Percentiles rank a stretch among this genome's conserved stretches.
Evolutionary conservation across 1,284 basidiomycete genomes (phyloP).

Genomic region (Neonothopanus nambi): DNA sequence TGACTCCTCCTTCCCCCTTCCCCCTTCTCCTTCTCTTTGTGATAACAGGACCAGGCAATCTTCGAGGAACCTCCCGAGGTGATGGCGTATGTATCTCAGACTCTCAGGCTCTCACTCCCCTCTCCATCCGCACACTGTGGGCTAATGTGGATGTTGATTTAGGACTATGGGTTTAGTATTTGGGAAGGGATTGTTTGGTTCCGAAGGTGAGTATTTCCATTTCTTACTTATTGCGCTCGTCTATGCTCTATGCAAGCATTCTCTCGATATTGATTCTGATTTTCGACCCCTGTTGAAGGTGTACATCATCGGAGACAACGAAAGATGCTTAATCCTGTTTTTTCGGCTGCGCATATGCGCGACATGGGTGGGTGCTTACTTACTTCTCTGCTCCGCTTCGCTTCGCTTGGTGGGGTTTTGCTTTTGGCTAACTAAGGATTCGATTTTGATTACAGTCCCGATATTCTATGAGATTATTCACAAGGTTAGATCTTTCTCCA

Average conservation of each 20-base stretch:
- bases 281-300: not conserved
- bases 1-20: too few relatives aligned
- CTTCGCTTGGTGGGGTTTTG: constrained; percentile 10
- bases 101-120: not conserved
- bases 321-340: constrained; percentile 15
- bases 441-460: too few relatives aligned
- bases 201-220: not conserved
- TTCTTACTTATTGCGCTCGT: not conserved
- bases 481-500: not conserved
- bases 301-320: constrained; percentile 13
- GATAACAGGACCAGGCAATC: constrained; percentile 4
- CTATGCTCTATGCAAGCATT: too few relatives aligned
- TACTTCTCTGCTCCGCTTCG: not conserved
- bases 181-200: constrained; percentile 6
- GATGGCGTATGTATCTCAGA: constrained; percentile 3
- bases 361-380: constrained; percentile 7
- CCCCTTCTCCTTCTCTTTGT: not conserved
- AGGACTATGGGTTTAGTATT: constrained; percentile 2
- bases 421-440: not conserved
- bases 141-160: too few relatives aligned
- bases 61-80: constrained; percentile 7
- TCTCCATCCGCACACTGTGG: not conserved
- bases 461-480: too few relatives aligned
- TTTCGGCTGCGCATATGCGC: too few relatives aligned
- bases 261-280: too few relatives aligned